Base-by-base conservation (phyloP, 1,139 yeast species). In the Debaryomyces fabryi region DNA sequence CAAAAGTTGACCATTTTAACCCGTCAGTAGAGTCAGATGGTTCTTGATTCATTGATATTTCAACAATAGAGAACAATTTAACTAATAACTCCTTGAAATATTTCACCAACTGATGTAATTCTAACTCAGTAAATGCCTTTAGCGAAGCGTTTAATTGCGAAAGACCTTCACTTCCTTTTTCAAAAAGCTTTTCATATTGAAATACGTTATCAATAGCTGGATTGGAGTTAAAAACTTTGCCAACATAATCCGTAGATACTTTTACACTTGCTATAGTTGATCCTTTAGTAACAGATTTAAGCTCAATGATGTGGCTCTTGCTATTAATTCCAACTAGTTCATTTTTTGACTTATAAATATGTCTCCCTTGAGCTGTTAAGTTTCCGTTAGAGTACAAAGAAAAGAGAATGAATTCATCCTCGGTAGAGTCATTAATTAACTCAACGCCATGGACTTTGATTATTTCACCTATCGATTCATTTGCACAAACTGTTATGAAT, bases 401-500 rank as follows among this genome's bases (percentile, higher is more conserved):
- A 49, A 89, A 72, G 32, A 74, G 65, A 47, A 89, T 67, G 46
- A 72, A 72, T 58, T 88, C 95, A 49, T 81, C 81, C 49, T 67
- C 69, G 50, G 67, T 69, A 16, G 64, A 57, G 1, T 68, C 63
- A 44, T 59, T 60, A 52, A 71, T 71, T 49, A 63, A 58, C 2
- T 79, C 76, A 29, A 85, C 70, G 44, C 87, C 85, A 50, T 79
- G 77, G 23, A 86, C 72, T 58, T 83, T 79, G 43, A 86, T 74
- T 49, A 80, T 76, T 63, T 86, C 93, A 35, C 95, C 95, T 53
- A 87, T 73, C 9, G 81, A 76, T 64, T 90, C 97, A 44, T 81
- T 86, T 2, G 91, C 84, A 58, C 78, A 77, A 12, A 87, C 90
- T 2, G 95, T 85, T n/a, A 88, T 78, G 58, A 90, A 88, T 52